These are phyloP conservation scores for Diplogelasinospora grovesii DNA, from an alignment of 495 filamentous ascomycete species.

Conservation along the genomic window DNA sequence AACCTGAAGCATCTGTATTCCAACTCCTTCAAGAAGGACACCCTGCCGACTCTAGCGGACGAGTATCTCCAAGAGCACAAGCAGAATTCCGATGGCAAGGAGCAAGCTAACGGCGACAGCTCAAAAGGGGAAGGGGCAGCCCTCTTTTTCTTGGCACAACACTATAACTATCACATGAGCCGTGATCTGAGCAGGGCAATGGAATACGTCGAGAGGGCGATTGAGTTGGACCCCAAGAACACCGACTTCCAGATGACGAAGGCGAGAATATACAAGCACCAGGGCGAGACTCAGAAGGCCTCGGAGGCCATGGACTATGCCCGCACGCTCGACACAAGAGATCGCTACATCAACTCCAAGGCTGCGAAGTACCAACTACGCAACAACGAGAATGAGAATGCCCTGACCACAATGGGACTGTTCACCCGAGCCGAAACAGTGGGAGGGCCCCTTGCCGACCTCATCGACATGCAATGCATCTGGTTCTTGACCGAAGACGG, in stretches of 20 bases:
- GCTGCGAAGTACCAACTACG: conserved; percentile 94
- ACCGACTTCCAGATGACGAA: conserved; percentile 94
- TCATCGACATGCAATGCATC: conserved; percentile 97
- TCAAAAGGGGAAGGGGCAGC: conserved; percentile 68
- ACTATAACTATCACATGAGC: conserved; percentile 89
- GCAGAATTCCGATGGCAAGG: conserved; percentile 35
- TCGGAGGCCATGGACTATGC: conserved; percentile 85
- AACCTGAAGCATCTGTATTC: conserved; percentile 90
- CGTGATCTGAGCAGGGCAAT: conserved; percentile 76
- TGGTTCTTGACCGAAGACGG: conserved; percentile 97
- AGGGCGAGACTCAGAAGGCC: conserved; percentile 72
- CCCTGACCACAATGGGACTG: conserved; percentile 80
- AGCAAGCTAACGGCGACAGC: conserved; percentile 43
- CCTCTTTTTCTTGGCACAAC: conserved; percentile 89
- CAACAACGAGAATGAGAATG: conserved; percentile 82
- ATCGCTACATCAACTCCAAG: conserved; percentile 98
- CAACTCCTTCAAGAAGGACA: conserved; percentile 66
- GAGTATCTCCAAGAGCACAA: conserved; percentile 58
- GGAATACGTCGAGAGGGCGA: conserved; percentile 75
- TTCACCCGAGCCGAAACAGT: conserved; percentile 84
- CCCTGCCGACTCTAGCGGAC: conserved; percentile 68
- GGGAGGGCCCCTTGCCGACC: conserved; percentile 81
- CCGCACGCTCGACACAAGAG: conserved; percentile 72
- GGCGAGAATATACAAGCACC: conserved; percentile 91
- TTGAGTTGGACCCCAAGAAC: conserved; percentile 66